Conservation (phyloP, 108 stramenopile genomes). For the Pseudonitzschia pungens region DNA sequence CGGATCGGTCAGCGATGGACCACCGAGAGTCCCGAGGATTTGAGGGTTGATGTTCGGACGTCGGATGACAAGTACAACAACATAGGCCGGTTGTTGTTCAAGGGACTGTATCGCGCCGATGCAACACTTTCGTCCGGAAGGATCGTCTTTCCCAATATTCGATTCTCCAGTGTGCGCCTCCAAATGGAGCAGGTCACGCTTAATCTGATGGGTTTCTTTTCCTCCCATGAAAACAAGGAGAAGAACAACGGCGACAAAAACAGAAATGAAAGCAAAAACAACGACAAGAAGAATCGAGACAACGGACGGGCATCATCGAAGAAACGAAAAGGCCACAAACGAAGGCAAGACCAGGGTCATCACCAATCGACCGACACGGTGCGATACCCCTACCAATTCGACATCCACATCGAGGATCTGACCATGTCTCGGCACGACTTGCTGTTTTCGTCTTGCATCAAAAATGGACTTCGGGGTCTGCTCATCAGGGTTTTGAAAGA, state of each 20-base stretch:
- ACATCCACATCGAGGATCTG: constrained; percentile 37
- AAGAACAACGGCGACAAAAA: background rate
- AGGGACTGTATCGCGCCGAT: constrained; percentile 23
- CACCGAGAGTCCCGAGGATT: constrained; percentile 18
- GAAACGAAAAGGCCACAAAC: background rate
- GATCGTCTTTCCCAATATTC: constrained; percentile 36
- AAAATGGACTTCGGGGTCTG: constrained; percentile 38
- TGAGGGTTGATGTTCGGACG: constrained; percentile 23
- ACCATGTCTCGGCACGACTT: constrained; percentile 45
- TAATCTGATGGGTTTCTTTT: constrained; percentile 28
- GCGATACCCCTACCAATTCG: constrained; percentile 41
- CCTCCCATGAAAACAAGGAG: background rate
- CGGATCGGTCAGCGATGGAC: constrained; percentile 17
- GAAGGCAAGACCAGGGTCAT: background rate
- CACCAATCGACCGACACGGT: background rate
- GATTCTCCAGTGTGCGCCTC: constrained; percentile 28
- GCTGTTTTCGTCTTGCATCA: constrained; percentile 34
- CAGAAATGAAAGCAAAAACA: background rate
- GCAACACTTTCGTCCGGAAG: constrained; percentile 30
- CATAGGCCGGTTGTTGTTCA: constrained; percentile 14
- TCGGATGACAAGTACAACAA: constrained; percentile 5
- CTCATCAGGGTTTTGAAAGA: constrained; percentile 32
- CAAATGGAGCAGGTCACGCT: constrained; percentile 25
- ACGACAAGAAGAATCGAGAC: background rate
- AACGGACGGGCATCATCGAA: background rate